Evolutionary conservation across 148 eudicot species (phyloP), one percentile per base, ranked within the genome.

Genomic region (Nepenthes mirabilis): DNA sequence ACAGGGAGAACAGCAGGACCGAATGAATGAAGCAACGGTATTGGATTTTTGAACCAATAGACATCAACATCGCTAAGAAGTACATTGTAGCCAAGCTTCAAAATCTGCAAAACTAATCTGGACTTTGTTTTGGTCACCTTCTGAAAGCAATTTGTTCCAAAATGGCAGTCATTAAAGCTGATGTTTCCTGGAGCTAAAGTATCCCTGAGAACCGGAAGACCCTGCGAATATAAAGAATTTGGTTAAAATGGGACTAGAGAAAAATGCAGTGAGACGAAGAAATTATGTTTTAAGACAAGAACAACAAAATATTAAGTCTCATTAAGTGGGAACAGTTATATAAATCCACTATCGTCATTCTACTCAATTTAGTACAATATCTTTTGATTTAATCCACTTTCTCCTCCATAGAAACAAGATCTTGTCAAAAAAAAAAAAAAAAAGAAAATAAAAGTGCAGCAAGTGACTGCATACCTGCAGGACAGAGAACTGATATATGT

Each of bases 31-130:
- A 93, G 87, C 68, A 80, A 66, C 47, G 88, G 83, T 48, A 86
- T 60, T 23, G 98, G 98, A 74, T 82, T 84, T 75, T 80, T 83
- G 68, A 93, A 93, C 98, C 96, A 93, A 61, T 93, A 93, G 14
- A 93, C 85, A 73, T 93, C 98, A 62, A 93, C 96, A 68, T 93
- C 98, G 68, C 91, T 84, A 64, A 90, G 58, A 51, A 90, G 82
- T 59, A 87, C 95, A 72, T 84, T 80, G 65, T 82, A 93, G 37
- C 91, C 95, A 61, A 88, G 66, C 81, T 88, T 77, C 66, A 93
- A 55, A 61, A 93, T 86, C 71, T 79, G 83, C 70, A 83, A 67
- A 83, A 93, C 96, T 68, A 86, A 37, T 75, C 87, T 82, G 36
- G 99, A 93, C 63, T 88, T 93, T 47, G 82, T 82, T 75, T 91